These are phyloP conservation scores for Flaveria floridana DNA, from an alignment of 140 eudicot genomes.

Conservation along the genomic window DNA sequence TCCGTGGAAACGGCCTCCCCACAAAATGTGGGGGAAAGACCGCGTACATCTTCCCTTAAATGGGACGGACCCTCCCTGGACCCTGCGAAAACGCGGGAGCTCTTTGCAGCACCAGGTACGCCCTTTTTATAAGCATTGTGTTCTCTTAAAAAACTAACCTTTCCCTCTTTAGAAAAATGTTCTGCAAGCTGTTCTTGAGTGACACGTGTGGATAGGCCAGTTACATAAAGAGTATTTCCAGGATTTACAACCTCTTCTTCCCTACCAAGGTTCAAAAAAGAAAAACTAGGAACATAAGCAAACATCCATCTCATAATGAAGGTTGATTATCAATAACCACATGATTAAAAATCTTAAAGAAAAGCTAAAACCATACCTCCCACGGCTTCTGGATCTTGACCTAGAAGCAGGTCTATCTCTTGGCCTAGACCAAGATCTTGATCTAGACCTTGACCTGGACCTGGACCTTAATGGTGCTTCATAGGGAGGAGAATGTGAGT, in stretches of 20 bases:
- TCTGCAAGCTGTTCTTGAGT: slow-evolving; percentile 76
- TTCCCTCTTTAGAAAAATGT: slow-evolving; percentile 71
- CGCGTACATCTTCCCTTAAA: no score
- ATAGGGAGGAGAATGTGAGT: slow-evolving; percentile 67
- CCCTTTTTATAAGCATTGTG: neutral
- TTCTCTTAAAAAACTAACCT: slow-evolving; percentile 42
- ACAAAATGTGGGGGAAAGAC: no score
- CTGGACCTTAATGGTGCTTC: slow-evolving; percentile 50
- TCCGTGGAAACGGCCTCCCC: no score
- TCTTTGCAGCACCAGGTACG: no score
- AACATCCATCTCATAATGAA: slow-evolving; percentile 3
- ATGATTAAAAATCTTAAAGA: neutral
- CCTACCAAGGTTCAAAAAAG: slow-evolving; percentile 34
- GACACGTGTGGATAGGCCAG: slow-evolving; percentile 84
- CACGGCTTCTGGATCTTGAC: slow-evolving; percentile 75
- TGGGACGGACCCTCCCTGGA: no score
- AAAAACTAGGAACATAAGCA: slow-evolving; percentile 7
- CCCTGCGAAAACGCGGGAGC: no score
- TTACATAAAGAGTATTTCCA: slow-evolving; percentile 80
- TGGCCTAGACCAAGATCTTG: slow-evolving; percentile 59
- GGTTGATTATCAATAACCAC: neutral
- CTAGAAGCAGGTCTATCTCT: slow-evolving; percentile 54
- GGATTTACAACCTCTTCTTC: slow-evolving; percentile 49
- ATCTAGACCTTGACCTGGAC: slow-evolving; percentile 55
- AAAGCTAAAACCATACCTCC: slow-evolving; percentile 48